phyloP scores from a whole-genome alignment of 1,139 yeast genomes.

The Hyphopichia pseudoburtonii region DNA sequence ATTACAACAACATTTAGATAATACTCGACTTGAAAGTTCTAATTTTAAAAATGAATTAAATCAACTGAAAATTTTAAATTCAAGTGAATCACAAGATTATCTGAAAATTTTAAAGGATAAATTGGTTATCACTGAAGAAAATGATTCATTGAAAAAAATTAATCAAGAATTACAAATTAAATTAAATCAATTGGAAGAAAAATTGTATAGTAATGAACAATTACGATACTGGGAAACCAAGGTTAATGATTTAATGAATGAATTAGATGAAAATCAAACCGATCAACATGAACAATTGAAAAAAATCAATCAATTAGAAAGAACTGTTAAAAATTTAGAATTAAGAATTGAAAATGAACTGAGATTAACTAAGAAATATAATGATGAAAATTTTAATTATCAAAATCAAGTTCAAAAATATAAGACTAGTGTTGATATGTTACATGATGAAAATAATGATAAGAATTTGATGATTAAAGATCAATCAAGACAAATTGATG shows the following conservation, averaged over 20 bases:
- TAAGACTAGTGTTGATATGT: conserved; percentile 33
- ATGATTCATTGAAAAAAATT: conserved; percentile 38
- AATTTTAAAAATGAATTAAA: conserved; percentile 36
- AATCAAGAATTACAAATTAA: conserved; percentile 36
- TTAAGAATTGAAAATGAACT: conserved; percentile 38
- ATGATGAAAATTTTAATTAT: conserved; percentile 48
- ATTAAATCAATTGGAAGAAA: conserved; percentile 38
- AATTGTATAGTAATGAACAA: conserved; percentile 46
- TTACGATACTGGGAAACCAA: conserved; percentile 47
- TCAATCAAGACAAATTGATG: conserved; percentile 40
- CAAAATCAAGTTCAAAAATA: conserved; percentile 43
- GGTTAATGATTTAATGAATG: conserved; percentile 28
- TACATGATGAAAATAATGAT: conserved; percentile 41
- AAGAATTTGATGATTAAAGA: conserved; percentile 38
- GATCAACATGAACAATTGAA: conserved; percentile 35
- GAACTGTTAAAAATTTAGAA: conserved; percentile 36
- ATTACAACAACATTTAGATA: conserved; percentile 37
- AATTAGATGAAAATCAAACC: conserved; percentile 30
- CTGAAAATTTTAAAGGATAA: conserved; percentile 39
- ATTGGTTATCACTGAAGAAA: conserved; percentile 42
- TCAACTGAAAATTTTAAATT: conserved; percentile 32
- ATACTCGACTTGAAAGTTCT: conserved; percentile 31
- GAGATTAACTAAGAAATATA: conserved; percentile 40
- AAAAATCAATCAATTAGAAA: conserved; percentile 29
- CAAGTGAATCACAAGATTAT: conserved; percentile 36